Conservation (phyloP, 805 yeast genomes). For the Candida schatavii region DNA sequence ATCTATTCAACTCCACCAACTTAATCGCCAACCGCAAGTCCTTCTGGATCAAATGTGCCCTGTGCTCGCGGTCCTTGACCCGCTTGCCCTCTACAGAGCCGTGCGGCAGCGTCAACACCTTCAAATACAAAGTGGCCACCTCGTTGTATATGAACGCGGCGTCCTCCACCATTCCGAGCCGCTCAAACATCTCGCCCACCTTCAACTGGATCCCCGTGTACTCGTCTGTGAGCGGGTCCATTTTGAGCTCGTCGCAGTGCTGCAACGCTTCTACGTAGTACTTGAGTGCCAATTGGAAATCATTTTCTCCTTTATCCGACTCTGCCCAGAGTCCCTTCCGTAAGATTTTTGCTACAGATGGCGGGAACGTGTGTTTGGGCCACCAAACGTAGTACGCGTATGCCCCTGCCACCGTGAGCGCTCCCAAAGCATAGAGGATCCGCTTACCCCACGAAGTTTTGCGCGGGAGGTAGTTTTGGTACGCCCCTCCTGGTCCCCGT, state of each 20-base stretch:
- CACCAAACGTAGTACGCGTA: slow-evolving; percentile 46
- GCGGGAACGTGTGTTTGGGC: slow-evolving; percentile 70
- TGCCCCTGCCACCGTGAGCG: slow-evolving; percentile 15
- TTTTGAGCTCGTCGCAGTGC: slow-evolving; percentile 51
- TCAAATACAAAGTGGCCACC: slow-evolving; percentile 56
- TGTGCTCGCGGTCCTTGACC: slow-evolving; percentile 23
- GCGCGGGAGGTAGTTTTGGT: slow-evolving; percentile 12
- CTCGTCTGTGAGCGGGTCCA: slow-evolving; percentile 66
- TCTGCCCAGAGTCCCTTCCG: slow-evolving; percentile 85
- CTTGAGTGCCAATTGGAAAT: slow-evolving; percentile 65
- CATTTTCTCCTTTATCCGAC: slow-evolving; percentile 59
- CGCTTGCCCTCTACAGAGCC: slow-evolving; percentile 22
- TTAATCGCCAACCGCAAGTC: slow-evolving; percentile 69
- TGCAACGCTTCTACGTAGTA: slow-evolving; percentile 73
- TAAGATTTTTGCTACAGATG: slow-evolving; percentile 65
- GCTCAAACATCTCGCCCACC: slow-evolving; percentile 82
- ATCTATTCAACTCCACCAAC: slow-evolving; percentile 54
- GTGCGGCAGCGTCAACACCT: slow-evolving; percentile 42
- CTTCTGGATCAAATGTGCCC: slow-evolving; percentile 64
- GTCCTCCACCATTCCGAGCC: slow-evolving; percentile 56
- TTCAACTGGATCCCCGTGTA: slow-evolving; percentile 90
- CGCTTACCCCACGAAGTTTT: slow-evolving; percentile 11
- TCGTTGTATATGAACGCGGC: slow-evolving; percentile 70
- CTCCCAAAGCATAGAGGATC: slow-evolving; percentile 12
- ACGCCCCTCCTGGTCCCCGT: neutral